Evolutionary conservation across 257 asterid species (phyloP).

Genomic region (Gentiana dahurica): DNA sequence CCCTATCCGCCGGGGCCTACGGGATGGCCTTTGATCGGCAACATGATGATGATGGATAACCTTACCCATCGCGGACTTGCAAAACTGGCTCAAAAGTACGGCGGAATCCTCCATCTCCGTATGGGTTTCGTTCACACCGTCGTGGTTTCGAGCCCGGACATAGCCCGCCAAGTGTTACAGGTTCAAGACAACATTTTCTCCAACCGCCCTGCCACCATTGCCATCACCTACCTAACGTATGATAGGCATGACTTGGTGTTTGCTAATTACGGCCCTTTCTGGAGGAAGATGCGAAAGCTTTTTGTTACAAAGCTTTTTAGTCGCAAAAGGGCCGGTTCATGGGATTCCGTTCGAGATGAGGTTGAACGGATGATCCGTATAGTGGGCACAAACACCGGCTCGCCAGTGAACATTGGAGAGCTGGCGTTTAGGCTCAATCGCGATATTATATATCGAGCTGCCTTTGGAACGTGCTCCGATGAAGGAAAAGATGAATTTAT

Average conservation of each 20-base stretch:
- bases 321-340: slow-evolving; percentile 81
- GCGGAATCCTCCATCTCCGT: slow-evolving; percentile 64
- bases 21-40: slow-evolving; percentile 80
- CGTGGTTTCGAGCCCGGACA: slow-evolving; percentile 65
- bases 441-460: slow-evolving; percentile 66
- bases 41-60: slow-evolving; percentile 56
- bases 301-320: slow-evolving; percentile 88
- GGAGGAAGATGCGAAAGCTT: slow-evolving; percentile 93
- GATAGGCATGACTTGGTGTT: slow-evolving; percentile 95
- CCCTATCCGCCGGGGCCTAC: slow-evolving; percentile 75
- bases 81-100: slow-evolving; percentile 50
- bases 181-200: slow-evolving; percentile 80
- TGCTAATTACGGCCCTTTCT: slow-evolving; percentile 86
- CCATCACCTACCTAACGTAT: slow-evolving; percentile 63
- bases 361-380: slow-evolving; percentile 42
- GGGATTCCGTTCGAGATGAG: slow-evolving; percentile 89
- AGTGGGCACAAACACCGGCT: slow-evolving; percentile 27
- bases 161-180: slow-evolving; percentile 72
- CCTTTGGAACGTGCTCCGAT: slow-evolving; percentile 63
- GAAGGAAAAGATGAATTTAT: slow-evolving; percentile 68
- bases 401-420: slow-evolving; percentile 61
- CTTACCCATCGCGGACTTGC: slow-evolving; percentile 74
- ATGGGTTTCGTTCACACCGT: slow-evolving; percentile 65
- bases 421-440: slow-evolving; percentile 63
- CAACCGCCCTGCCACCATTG: slow-evolving; percentile 74